Base-by-base conservation (phyloP, 176 grass and related monocot species). In the Oryza coarctata region DNA sequence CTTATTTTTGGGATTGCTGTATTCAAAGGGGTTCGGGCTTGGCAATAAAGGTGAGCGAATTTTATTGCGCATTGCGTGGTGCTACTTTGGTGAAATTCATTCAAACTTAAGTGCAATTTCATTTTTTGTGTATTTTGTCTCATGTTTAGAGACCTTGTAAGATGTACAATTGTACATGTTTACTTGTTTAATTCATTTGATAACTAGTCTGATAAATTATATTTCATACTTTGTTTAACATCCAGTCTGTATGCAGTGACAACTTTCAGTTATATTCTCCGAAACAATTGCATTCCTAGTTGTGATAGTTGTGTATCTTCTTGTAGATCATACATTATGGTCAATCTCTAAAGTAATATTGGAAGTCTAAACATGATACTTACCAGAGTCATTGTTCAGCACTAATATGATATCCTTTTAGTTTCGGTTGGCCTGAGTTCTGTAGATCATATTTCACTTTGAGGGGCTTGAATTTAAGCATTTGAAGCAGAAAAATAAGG, bases 11-110 rank as follows among this genome's bases (percentile, higher is more conserved):
- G 67, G 86, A 63, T 81, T 86, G 79, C 10, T 92, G 88, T 88
- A 83, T 91, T 86, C 65, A 82, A 80, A 64, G 31, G 58, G 36
- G 82, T 82, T 39, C 81, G 64, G 86, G 79, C 26, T 80, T 86
- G 84, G 80, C 71, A 98, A 91, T 94, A 93, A 94, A 87, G 79
- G 65, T 63, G 78, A 90, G 83, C 75, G 89, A 87, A 86, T 66
- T 83, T 92, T 64, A 83, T 93, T 94, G 82, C 45, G 58, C 87
- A 80, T 86, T 2, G 14, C 13, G 13, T 25, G 27, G 7, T 82
- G 57, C 27, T 13, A 5, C 22, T 71, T 18, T 14, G 34, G 66
- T 61, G 50, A 82, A 80, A 65, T 62, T 78, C n/a, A 30, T 80
- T 71, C 58, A 52, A 32, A 55, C 68, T 87, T 18, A 26, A 79